A percentile compares a stretch with the other conserved stretches of the same genome.
Conservation (phyloP, 805 yeast genomes). For the Ogataea nitratoaversa region DNA sequence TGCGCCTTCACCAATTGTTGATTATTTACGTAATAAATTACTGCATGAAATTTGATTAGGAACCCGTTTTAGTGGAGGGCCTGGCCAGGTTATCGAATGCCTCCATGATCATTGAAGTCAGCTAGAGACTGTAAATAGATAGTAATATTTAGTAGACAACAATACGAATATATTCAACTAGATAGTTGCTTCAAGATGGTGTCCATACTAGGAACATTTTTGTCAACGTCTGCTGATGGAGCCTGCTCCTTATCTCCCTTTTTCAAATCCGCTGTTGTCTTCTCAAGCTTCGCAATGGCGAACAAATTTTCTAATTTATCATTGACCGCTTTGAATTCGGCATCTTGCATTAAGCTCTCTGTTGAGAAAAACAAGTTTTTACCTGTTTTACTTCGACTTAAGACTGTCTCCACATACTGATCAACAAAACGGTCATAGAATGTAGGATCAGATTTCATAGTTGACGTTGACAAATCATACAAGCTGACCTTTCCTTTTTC, state of each 20-base stretch:
- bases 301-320: slow-evolving; percentile 3
- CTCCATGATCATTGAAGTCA: too few relatives aligned
- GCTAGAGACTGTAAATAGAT: too few relatives aligned
- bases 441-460: background rate
- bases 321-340: background rate
- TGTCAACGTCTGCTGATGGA: background rate
- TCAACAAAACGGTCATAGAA: slow-evolving; percentile 2
- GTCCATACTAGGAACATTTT: background rate
- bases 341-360: background rate
- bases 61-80: too few relatives aligned
- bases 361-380: background rate
- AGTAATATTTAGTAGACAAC: too few relatives aligned
- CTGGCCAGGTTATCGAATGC: too few relatives aligned
- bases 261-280: background rate
- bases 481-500: slow-evolving; percentile 8
- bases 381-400: background rate
- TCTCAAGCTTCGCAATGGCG: slow-evolving; percentile 4
- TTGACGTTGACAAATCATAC: slow-evolving; percentile 4
- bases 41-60: too few relatives aligned
- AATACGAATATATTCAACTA: too few relatives aligned
- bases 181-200: background rate
- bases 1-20: too few relatives aligned
- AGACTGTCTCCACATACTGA: background rate
- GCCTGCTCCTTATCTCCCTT: background rate
- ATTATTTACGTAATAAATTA: too few relatives aligned